Percentiles rank a stretch among this genome's conserved stretches.
These are phyloP conservation scores for Alternaria longipes DNA, from an alignment of 2,329 filamentous ascomycete species.

Conservation along the genomic window DNA sequence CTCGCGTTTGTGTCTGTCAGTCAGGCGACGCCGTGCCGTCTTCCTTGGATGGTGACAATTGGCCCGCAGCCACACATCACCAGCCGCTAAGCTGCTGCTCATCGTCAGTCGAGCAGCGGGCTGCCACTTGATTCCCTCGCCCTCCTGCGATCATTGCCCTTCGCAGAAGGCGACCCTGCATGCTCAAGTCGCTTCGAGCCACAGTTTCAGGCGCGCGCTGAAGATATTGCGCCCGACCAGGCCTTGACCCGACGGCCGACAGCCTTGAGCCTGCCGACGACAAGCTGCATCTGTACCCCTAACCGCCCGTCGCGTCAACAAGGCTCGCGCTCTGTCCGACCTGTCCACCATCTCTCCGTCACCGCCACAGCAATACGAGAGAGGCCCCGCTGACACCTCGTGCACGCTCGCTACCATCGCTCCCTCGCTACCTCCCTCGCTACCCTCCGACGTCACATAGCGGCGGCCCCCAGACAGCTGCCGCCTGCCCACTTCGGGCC, in stretches of 20 bases:
- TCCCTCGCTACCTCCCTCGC: background rate
- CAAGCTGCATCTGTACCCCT: slow-evolving; percentile 22
- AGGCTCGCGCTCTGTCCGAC: too few species aligned
- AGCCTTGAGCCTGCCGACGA: slow-evolving; percentile 2
- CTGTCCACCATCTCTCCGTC: background rate
- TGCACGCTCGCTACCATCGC: slow-evolving; percentile 11
- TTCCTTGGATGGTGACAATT: slow-evolving; percentile 32
- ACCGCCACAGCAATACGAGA: background rate
- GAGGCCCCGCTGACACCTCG: slow-evolving; percentile 8
- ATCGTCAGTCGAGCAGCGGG: slow-evolving; percentile 30
- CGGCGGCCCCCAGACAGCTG: slow-evolving; percentile 31
- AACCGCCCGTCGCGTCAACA: slow-evolving; percentile 19
- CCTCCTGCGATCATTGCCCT: slow-evolving; percentile 36
- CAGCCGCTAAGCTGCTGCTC: slow-evolving; percentile 31
- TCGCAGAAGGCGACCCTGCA: slow-evolving; percentile 38
- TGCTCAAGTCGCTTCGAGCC: slow-evolving; percentile 36
- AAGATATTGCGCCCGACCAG: slow-evolving; percentile 13
- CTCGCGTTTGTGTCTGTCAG: slow-evolving; percentile 23
- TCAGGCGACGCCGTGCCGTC: slow-evolving; percentile 39
- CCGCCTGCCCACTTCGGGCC: slow-evolving; percentile 39
- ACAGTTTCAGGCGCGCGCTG: slow-evolving; percentile 26
- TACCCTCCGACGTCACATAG: slow-evolving; percentile 25
- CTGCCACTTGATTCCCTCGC: slow-evolving; percentile 20
- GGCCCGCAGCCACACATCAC: slow-evolving; percentile 37
- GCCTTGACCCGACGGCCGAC: slow-evolving; percentile 14